These are phyloP conservation scores for Boletus rubropictus DNA, from an alignment of 768 basidiomycete species.

Conservation along the genomic window DNA sequence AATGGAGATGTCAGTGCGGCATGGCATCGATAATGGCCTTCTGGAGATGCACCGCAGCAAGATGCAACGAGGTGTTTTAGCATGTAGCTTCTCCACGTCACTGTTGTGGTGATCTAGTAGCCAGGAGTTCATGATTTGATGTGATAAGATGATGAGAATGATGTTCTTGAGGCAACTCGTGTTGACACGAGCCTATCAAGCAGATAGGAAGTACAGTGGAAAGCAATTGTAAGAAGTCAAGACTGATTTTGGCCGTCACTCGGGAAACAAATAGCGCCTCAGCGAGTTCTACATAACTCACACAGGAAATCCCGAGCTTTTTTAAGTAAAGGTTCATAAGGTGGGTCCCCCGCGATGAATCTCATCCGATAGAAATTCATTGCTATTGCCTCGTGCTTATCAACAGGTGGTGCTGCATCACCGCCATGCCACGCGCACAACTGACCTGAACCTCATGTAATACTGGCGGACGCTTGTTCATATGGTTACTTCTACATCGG, in stretches of 20 bases:
- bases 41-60: conserved; percentile 2
- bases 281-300: background rate
- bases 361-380: conserved; percentile 2
- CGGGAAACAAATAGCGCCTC: conserved; percentile 5
- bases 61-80: conserved; percentile 3
- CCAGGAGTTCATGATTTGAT: conserved; percentile 21
- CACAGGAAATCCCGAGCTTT: conserved; percentile 16
- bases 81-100: conserved; percentile 17
- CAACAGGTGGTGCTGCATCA: conserved; percentile 13
- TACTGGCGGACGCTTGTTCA: conserved; percentile 10
- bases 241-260: background rate
- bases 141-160: conserved; percentile 19
- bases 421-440: conserved; percentile 23
- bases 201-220: background rate
- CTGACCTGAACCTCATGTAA: conserved; percentile 29
- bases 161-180: background rate
- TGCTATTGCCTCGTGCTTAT: conserved; percentile 23
- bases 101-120: conserved; percentile 1
- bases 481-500: conserved; percentile 26
- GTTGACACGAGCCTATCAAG: background rate
- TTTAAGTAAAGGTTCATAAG: conserved; percentile 5
- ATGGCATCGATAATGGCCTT: conserved; percentile 1
- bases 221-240: background rate
- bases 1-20: conserved; percentile 10
- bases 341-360: background rate